Percentiles rank a stretch among this genome's conserved stretches.
Conservation (phyloP, 2,329 filamentous ascomycete genomes). For the Albophoma yamanashiensis region DNA sequence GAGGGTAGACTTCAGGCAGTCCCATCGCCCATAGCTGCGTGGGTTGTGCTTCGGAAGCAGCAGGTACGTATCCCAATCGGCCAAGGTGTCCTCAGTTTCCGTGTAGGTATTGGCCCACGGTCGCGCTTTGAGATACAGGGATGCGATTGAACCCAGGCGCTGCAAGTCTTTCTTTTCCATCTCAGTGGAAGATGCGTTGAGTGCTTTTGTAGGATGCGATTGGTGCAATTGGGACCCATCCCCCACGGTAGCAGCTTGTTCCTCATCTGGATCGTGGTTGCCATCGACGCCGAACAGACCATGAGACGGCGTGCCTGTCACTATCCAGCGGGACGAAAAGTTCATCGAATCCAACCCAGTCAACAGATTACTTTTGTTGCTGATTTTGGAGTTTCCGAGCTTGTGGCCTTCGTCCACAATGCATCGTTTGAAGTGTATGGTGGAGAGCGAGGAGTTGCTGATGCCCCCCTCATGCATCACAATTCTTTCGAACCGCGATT, state of each 20-base stretch:
- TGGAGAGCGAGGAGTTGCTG: slow-evolving; percentile 49
- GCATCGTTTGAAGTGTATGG: slow-evolving; percentile 74
- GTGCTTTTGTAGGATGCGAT: slow-evolving; percentile 5
- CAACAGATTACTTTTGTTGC: slow-evolving; percentile 45
- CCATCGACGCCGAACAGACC: slow-evolving; percentile 61
- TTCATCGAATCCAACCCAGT: slow-evolving; percentile 41
- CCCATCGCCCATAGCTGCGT: slow-evolving; percentile 44
- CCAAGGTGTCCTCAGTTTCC: slow-evolving; percentile 43
- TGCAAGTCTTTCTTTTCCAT: slow-evolving; percentile 55
- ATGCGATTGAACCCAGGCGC: slow-evolving; percentile 53
- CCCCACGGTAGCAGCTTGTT: slow-evolving; percentile 7
- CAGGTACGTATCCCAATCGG: slow-evolving; percentile 66
- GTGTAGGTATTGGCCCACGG: slow-evolving; percentile 61
- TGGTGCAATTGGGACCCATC: slow-evolving; percentile 13
- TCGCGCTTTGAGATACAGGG: slow-evolving; percentile 62
- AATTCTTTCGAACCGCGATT: slow-evolving; percentile 58
- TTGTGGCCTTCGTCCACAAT: slow-evolving; percentile 90
- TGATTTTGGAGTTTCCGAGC: slow-evolving; percentile 54
- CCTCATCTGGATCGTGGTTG: not conserved
- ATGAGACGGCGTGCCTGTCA: slow-evolving; percentile 81
- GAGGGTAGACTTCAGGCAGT: slow-evolving; percentile 58
- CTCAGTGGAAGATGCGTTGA: slow-evolving; percentile 24
- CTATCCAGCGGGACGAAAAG: slow-evolving; percentile 72
- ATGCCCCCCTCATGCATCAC: slow-evolving; percentile 19
- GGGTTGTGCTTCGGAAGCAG: slow-evolving; percentile 43